Conservation (phyloP, 192 early-diverging fungal species). For the Podila horticola region DNA sequence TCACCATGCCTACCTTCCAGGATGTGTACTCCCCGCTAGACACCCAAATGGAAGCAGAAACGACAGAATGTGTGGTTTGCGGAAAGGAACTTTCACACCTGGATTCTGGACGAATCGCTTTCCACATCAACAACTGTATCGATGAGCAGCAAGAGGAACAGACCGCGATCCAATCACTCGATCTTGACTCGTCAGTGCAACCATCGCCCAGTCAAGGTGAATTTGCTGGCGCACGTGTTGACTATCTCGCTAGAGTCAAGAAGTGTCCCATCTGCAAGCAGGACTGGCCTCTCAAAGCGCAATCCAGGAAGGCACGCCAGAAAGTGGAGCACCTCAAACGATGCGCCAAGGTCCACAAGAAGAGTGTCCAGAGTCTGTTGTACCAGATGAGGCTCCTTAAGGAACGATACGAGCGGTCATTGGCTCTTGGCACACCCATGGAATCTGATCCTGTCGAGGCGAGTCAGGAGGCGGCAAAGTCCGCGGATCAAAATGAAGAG, state of each 20-base stretch:
- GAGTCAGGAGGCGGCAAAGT: not conserved
- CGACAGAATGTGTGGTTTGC: slow-evolving; percentile 23
- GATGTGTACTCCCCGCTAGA: not conserved
- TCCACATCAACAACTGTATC: slow-evolving; percentile 42
- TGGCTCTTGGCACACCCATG: slow-evolving; percentile 12
- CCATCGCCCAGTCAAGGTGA: slow-evolving; percentile 1
- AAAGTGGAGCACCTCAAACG: slow-evolving; percentile 43
- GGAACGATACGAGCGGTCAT: slow-evolving; percentile 30
- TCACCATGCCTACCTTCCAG: not conserved
- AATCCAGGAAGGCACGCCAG: slow-evolving; percentile 18
- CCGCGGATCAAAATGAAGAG: not conserved
- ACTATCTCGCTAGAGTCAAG: slow-evolving; percentile 29
- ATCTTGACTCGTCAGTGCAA: not conserved
- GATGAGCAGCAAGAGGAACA: slow-evolving; percentile 24
- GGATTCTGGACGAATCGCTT: slow-evolving; percentile 26
- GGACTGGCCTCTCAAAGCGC: slow-evolving; percentile 11
- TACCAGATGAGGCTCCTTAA: slow-evolving; percentile 40
- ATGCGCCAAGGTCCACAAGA: slow-evolving; percentile 27
- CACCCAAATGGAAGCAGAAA: not conserved
- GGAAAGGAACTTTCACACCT: slow-evolving; percentile 27
- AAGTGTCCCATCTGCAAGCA: slow-evolving; percentile 43
- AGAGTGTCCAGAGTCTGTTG: slow-evolving; percentile 23
- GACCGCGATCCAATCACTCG: slow-evolving; percentile 6
- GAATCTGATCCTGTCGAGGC: slow-evolving; percentile 1
- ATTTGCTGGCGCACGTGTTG: slow-evolving; percentile 26